Base-by-base conservation (phyloP, 352 stramenopile species). In the Aphanomyces astaci region DNA sequence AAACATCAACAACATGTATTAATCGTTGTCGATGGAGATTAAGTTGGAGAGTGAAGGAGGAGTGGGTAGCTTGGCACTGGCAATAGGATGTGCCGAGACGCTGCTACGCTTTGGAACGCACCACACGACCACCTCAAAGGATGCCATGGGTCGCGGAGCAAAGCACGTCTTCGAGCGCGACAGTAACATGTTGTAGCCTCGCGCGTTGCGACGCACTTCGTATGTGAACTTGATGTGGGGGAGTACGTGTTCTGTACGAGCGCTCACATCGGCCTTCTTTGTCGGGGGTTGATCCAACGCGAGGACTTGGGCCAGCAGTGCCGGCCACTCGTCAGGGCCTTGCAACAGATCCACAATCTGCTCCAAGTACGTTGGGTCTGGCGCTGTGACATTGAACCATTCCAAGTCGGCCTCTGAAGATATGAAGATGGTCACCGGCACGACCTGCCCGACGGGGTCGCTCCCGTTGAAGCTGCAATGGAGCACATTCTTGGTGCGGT, bases 221-320 rank as follows among this genome's bases (percentile, higher is more conserved):
- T 65, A 65, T 22, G 36, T 32, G 36, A 65, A 65, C 56, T 65
- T 65, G 56, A 65, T 65, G 13, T 9, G 19, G 10, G n/a, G 31
- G 36, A 65, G 40, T 4, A 53, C n/a, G n/a, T 36, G 17, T 30
- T 65, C 56, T 22, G 22, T 4, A 15, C 32, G 30, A 9, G 7
- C 51, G n/a, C 5, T 24, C 31, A 32, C 54, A 1, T 65, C 39
- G n/a, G 22, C 36, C 33, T 65, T 65, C 56, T 65, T 65, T 19
- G 36, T 27, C 5, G 56, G 5, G 28, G 13, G 13, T 65, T 46
- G 17, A 19, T 51, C 30, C 2, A 46, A n/a, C 36, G 56, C 36
- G 36, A 33, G 32, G 24, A 65, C 11, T 27, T 65, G 31, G 10
- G 56, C 22, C 36, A 39, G 56, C 2, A 65, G 13, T 24, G 19